Evolutionary conservation across 1,284 basidiomycete genomes (phyloP).

Genomic region (Trichosporon sp.): DNA sequence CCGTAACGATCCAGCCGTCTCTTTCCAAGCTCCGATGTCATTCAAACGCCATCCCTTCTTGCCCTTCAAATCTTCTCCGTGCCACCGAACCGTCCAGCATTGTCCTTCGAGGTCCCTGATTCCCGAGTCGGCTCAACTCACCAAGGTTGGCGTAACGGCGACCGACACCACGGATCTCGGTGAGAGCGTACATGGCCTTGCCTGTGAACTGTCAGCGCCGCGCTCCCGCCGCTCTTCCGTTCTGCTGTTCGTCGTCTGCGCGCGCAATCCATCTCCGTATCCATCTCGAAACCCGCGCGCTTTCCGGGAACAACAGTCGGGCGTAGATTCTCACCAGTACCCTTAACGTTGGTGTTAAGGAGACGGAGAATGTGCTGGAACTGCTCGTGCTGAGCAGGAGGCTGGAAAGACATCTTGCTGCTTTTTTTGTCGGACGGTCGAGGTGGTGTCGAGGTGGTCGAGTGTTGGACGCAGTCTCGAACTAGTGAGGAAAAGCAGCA

Average conservation of each 20-base stretch:
- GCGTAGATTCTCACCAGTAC: conserved; percentile 39
- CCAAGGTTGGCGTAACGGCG: conserved; percentile 92
- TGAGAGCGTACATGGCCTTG: conserved; percentile 95
- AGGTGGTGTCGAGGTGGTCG: conserved; percentile 2
- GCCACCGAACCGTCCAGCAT: neutral
- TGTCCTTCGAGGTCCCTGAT: neutral
- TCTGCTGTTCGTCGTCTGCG: neutral
- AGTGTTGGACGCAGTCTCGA: conserved; percentile 4
- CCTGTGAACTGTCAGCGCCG: conserved; percentile 47
- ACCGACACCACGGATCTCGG: conserved; percentile 99
- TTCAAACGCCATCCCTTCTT: neutral
- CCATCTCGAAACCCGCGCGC: conserved; percentile 67
- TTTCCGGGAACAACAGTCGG: neutral
- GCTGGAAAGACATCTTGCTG: conserved; percentile 4
- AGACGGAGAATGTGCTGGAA: conserved; percentile 86
- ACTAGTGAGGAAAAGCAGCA: neutral
- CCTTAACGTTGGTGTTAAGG: conserved; percentile 99
- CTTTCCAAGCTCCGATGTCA: neutral
- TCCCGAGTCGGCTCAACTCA: neutral
- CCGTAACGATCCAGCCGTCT: neutral
- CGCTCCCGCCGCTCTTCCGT: neutral
- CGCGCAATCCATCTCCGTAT: neutral
- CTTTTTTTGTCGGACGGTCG: conserved; percentile 4
- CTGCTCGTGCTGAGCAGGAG: conserved; percentile 62
- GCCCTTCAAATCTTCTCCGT: neutral